A percentile compares a stretch with the other conserved stretches of the same genome.
phyloP scores from a whole-genome alignment of 306 rosid genomes.

The Corylus americana region DNA sequence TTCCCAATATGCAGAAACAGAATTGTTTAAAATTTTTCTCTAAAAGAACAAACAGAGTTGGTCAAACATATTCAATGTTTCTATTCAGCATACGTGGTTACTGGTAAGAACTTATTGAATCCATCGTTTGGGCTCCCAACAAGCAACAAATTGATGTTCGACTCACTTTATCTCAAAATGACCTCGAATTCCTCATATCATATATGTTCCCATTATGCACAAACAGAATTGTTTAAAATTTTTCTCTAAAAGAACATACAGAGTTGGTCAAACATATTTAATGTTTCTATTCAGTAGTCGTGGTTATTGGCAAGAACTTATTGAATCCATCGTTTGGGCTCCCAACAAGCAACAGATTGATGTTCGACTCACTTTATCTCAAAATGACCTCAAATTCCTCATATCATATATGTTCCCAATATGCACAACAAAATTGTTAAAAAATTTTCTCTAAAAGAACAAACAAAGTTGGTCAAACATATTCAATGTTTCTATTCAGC shows the following conservation, averaged over 20 bases:
- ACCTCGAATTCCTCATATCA: constrained; percentile 1
- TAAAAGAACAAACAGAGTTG: too few species aligned
- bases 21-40: neutral
- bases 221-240: neutral
- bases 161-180: neutral
- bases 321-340: too few species aligned
- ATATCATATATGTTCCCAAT: neutral
- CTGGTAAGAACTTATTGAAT: too few species aligned
- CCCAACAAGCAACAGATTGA: too few species aligned
- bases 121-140: too few species aligned
- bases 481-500: too few species aligned
- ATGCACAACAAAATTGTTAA: neutral
- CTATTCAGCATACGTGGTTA: too few species aligned
- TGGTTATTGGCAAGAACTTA: too few species aligned
- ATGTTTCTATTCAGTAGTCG: too few species aligned
- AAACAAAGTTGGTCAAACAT: too few species aligned
- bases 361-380: neutral
- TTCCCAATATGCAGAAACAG: neutral
- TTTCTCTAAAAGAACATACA: neutral
- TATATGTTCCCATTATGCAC: neutral
- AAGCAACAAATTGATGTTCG: neutral
- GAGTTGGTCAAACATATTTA: too few species aligned
- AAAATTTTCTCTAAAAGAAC: neutral
- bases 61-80: too few species aligned
- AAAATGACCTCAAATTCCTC: constrained; percentile 2